Evolutionary conservation across 371 early-diverging fungal genomes (phyloP).

Genomic region (Mucor saturninus): DNA sequence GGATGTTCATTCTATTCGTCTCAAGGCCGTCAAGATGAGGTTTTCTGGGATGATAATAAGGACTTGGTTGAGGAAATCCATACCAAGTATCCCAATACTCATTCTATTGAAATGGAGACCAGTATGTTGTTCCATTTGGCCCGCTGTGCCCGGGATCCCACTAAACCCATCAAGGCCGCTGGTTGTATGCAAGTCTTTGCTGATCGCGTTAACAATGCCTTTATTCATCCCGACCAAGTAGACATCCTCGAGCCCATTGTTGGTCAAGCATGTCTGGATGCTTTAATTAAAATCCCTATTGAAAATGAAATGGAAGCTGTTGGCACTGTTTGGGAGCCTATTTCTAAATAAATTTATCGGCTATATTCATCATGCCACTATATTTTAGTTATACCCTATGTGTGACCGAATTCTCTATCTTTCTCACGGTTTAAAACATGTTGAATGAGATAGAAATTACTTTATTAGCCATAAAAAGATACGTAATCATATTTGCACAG

Average conservation of each 20-base stretch:
- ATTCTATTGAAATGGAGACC: conserved; percentile 93
- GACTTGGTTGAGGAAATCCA: conserved; percentile 60
- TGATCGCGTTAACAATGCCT: conserved; percentile 73
- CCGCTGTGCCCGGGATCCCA: conserved; percentile 41
- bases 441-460: too few species aligned
- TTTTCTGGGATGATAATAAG: conserved; percentile 83
- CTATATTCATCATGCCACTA: not conserved
- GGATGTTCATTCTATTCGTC: conserved; percentile 92
- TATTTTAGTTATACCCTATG: not conserved
- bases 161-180: conserved; percentile 71
- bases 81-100: conserved; percentile 60
- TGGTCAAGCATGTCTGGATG: conserved; percentile 78
- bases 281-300: conserved; percentile 58
- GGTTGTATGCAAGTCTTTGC: conserved; percentile 90
- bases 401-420: too few species aligned
- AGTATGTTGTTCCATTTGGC: conserved; percentile 89
- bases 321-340: conserved; percentile 72
- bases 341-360: conserved; percentile 2
- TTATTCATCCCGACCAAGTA: conserved; percentile 74
- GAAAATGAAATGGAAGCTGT: conserved; percentile 50
- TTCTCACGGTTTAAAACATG: too few species aligned
- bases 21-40: conserved; percentile 81
- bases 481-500: too few species aligned
- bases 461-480: too few species aligned
- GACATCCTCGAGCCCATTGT: conserved; percentile 63